phyloP scores from a whole-genome alignment of 2,329 filamentous ascomycete genomes.

The Paramyrothecium roridum region DNA sequence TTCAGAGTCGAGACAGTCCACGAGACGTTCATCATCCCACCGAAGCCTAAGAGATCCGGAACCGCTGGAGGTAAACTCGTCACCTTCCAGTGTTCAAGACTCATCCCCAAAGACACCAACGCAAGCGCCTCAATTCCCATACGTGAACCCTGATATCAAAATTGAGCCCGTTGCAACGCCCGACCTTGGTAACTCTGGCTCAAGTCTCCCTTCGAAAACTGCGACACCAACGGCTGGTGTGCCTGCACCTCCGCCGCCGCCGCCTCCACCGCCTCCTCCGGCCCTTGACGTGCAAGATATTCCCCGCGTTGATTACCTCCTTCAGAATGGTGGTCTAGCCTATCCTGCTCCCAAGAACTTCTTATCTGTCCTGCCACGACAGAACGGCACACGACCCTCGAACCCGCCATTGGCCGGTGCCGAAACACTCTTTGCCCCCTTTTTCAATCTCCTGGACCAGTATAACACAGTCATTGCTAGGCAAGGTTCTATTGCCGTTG shows the following conservation, averaged over 20 bases:
- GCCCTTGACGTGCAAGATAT: conserved; percentile 67
- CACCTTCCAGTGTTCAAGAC: conserved; percentile 45
- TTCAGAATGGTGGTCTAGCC: conserved; percentile 81
- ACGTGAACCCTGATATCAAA: conserved; percentile 38
- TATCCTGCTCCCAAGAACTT: conserved; percentile 71
- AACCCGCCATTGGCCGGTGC: conserved; percentile 65
- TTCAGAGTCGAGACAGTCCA: conserved; percentile 27
- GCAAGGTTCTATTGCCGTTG: conserved; percentile 88
- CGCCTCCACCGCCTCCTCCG: conserved; percentile 71
- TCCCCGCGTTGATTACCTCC: conserved; percentile 85
- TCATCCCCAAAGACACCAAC: conserved; percentile 63
- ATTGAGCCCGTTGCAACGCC: conserved; percentile 29
- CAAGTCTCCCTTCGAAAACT: conserved; percentile 29
- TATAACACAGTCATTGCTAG: conserved; percentile 79
- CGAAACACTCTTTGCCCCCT: conserved; percentile 75
- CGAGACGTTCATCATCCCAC: conserved; percentile 35
- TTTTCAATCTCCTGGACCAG: conserved; percentile 79
- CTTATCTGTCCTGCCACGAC: conserved; percentile 59
- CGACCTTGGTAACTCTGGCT: conserved; percentile 30
- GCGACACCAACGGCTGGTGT: conserved; percentile 32
- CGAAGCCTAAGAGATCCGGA: conserved; percentile 33
- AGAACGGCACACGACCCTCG: conserved; percentile 54
- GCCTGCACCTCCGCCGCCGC: conserved; percentile 43
- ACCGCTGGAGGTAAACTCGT: conserved; percentile 37
- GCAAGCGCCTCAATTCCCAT: conserved; percentile 48